Evolutionary conservation across 768 basidiomycete species (phyloP).

Genomic region (Termitomyces sp.): DNA sequence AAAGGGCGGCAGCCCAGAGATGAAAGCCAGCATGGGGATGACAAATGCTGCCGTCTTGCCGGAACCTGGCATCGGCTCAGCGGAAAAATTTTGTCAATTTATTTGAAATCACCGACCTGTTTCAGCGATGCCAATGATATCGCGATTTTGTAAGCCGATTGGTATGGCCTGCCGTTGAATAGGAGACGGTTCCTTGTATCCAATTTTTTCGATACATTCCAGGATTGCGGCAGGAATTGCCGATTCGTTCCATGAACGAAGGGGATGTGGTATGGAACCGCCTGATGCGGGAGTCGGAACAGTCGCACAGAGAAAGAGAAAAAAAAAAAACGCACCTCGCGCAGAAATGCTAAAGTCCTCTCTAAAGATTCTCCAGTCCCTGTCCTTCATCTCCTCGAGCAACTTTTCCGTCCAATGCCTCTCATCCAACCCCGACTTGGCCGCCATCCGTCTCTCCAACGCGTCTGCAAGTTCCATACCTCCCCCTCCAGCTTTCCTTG

Average conservation of each 20-base stretch:
- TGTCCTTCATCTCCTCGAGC: slow-evolving; percentile 89
- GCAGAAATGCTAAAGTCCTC: slow-evolving; percentile 98
- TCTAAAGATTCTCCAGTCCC: slow-evolving; percentile 98
- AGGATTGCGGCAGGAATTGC: slow-evolving; percentile 76
- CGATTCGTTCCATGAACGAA: slow-evolving; percentile 92
- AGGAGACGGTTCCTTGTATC: slow-evolving; percentile 95
- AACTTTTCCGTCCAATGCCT: slow-evolving; percentile 98
- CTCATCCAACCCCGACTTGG: slow-evolving; percentile 84
- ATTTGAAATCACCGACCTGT: slow-evolving; percentile 66
- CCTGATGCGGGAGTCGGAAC: slow-evolving; percentile 41
- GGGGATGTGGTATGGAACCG: slow-evolving; percentile 89
- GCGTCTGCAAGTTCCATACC: slow-evolving; percentile 68
- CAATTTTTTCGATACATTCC: slow-evolving; percentile 84
- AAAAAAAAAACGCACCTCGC: slow-evolving; percentile 56
- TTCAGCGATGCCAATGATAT: slow-evolving; percentile 98
- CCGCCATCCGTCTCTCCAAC: slow-evolving; percentile 79
- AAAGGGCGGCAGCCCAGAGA: slow-evolving; percentile 79
- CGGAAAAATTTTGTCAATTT: slow-evolving; percentile 3
- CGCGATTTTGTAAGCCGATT: slow-evolving; percentile 95
- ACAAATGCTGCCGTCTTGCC: slow-evolving; percentile 99
- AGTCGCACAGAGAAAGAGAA: slow-evolving; percentile 1
- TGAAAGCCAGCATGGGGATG: slow-evolving; percentile 96
- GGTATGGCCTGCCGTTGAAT: slow-evolving; percentile 99
- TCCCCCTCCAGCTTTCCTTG: slow-evolving; percentile 32
- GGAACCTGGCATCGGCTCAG: slow-evolving; percentile 59